Evolutionary conservation across 1,139 yeast genomes (phyloP).

Genomic region (Protomyces macrosporus): DNA sequence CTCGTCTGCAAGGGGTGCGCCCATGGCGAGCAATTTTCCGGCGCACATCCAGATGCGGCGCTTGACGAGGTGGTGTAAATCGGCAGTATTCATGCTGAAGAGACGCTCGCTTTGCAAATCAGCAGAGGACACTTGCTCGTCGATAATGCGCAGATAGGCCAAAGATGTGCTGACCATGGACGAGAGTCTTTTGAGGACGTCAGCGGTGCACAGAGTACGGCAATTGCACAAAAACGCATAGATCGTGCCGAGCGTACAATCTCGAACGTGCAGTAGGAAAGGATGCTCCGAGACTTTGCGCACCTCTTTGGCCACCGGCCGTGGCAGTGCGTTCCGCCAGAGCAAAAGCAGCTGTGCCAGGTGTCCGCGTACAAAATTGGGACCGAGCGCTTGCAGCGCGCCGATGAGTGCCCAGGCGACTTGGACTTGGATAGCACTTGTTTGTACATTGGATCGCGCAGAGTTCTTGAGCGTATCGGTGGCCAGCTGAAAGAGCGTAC

Average conservation of each 20-base stretch:
- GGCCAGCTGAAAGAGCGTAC: constrained; percentile 38
- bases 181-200: constrained; percentile 41
- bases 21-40: constrained; percentile 33
- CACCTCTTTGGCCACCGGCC: constrained; percentile 38
- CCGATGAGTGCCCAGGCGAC: constrained; percentile 65
- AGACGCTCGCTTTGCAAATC: constrained; percentile 36
- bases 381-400: constrained; percentile 70
- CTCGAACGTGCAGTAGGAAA: constrained; percentile 39
- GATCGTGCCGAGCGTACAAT: constrained; percentile 40
- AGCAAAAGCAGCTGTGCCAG: constrained; percentile 68
- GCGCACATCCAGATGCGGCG: constrained; percentile 41
- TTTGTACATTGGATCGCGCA: constrained; percentile 7
- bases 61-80: constrained; percentile 37
- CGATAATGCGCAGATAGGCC: constrained; percentile 31
- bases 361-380: constrained; percentile 60
- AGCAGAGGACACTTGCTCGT: neutral
- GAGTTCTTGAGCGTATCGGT: constrained; percentile 20
- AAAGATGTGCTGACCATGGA: constrained; percentile 39
- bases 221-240: constrained; percentile 40
- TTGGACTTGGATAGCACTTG: constrained; percentile 18
- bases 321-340: constrained; percentile 76
- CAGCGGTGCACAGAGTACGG: constrained; percentile 40
- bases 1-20: constrained; percentile 37
- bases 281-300: constrained; percentile 37
- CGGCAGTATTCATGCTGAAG: constrained; percentile 33